Base-by-base conservation (phyloP, 2,329 filamentous ascomycete genomes). In the Aspergillus sp. region DNA sequence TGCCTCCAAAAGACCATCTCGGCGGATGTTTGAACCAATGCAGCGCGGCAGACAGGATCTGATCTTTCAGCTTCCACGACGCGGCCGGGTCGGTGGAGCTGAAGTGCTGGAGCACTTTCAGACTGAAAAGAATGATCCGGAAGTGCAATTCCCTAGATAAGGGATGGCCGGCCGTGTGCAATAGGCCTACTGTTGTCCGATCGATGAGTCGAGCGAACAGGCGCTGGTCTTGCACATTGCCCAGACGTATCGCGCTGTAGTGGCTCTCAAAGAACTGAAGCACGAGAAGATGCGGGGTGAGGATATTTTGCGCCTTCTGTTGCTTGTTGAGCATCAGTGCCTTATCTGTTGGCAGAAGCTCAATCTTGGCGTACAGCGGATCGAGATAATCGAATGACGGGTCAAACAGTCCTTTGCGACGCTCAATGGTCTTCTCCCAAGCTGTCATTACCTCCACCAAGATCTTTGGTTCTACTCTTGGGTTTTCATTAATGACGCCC, bases 401-500 rank as follows among this genome's bases (percentile, higher is more conserved):
- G 66, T 86, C 89, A 73, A 99, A 99, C 19, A 97, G 80, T 10
- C 94, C 94, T 48, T 87, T 81, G 56, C 83, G 84, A 61, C 83
- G 86, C 53, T 89, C 82, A 43, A 96, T 85, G 3, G 88, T 94
- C 52, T 82, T 79, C 70, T 97, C 93, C 90, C 93, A 99, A 57
- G 93, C 89, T 65, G 94, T 88, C 9, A 88, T 87, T 62, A 97
- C 89, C 67, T 95, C 90, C 48, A 85, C 86, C 30, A 99, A 75
- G 51, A 99, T 84, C 55, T 91, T 86, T 8, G 93, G 83, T 70
- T 96, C 91, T 72, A 96, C 86, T 51, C 83, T 82, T 2, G 92
- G 89, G 64, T 96, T 97, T 69, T 99, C 94, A 63, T 97, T 94
- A 65, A 97, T 95, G 13, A 97, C 89, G 22, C 94, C 94, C 55